A percentile compares a stretch with the other conserved stretches of the same genome.
Evolutionary conservation across 306 rosid species (phyloP).

Genomic region (Bauhinia variegata): DNA sequence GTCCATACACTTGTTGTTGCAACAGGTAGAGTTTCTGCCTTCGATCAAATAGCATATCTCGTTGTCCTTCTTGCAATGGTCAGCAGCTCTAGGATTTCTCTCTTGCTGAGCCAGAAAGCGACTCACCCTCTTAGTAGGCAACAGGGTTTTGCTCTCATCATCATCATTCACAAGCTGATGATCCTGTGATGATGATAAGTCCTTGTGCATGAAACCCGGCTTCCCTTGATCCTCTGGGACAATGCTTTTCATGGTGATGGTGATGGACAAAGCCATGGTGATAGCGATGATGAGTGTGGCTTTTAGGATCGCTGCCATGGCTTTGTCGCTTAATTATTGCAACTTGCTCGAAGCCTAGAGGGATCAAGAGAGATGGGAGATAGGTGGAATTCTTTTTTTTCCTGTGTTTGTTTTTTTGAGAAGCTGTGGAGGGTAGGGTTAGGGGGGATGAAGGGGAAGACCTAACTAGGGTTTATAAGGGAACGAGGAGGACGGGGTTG

Average conservation of each 20-base stretch:
- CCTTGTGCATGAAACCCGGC: neutral
- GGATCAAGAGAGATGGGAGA: slow-evolving; percentile 20
- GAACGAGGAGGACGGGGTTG: slow-evolving; percentile 50
- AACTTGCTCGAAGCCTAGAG: neutral
- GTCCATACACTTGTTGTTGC: slow-evolving; percentile 81
- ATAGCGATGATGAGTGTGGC: slow-evolving; percentile 55
- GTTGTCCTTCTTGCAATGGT: slow-evolving; percentile 62
- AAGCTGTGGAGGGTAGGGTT: slow-evolving; percentile 30
- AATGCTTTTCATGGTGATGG: slow-evolving; percentile 51
- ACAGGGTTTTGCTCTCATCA: slow-evolving; percentile 1
- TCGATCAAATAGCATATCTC: slow-evolving; percentile 40
- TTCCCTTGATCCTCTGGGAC: slow-evolving; percentile 25
- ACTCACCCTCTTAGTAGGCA: slow-evolving; percentile 62
- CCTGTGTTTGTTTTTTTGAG: slow-evolving; percentile 30
- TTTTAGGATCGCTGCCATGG: slow-evolving; percentile 72
- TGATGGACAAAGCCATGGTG: slow-evolving; percentile 80
- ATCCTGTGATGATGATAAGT: neutral
- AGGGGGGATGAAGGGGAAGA: slow-evolving; percentile 44
- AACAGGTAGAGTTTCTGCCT: slow-evolving; percentile 59
- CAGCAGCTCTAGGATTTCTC: slow-evolving; percentile 52
- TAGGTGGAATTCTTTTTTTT: neutral
- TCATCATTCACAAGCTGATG: neutral
- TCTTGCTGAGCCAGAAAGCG: slow-evolving; percentile 55
- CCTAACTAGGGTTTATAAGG: slow-evolving; percentile 53
- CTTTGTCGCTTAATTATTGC: slow-evolving; percentile 38